phyloP scores from a whole-genome alignment of 2,329 filamentous ascomycete genomes.

The Aspergillus floridensis region DNA sequence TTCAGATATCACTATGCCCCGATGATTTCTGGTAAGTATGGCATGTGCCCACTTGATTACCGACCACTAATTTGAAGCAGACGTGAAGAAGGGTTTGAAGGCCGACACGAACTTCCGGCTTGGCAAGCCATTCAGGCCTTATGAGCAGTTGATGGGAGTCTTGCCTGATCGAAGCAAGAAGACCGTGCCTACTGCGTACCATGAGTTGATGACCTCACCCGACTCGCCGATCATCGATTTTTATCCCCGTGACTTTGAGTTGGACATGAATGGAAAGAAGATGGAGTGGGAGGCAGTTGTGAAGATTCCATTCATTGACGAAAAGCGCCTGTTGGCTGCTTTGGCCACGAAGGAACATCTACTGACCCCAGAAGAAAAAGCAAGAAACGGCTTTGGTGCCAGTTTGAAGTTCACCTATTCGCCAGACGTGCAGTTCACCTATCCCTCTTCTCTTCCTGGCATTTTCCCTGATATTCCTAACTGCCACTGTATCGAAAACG shows the following conservation, averaged over 20 bases:
- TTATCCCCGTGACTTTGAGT: slow-evolving; percentile 91
- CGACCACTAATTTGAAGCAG: slow-evolving; percentile 43
- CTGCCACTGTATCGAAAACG: slow-evolving; percentile 92
- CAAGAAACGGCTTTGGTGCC: slow-evolving; percentile 86
- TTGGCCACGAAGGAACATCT: slow-evolving; percentile 81
- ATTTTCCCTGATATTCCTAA: slow-evolving; percentile 84
- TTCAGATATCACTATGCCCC: slow-evolving; percentile 96
- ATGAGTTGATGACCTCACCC: slow-evolving; percentile 86
- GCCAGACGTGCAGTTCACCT: slow-evolving; percentile 71
- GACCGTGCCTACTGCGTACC: slow-evolving; percentile 85
- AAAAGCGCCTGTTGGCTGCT: slow-evolving; percentile 75
- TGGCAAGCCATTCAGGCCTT: slow-evolving; percentile 91
- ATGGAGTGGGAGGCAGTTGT: slow-evolving; percentile 99
- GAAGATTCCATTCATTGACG: slow-evolving; percentile 98
- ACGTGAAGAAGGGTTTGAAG: slow-evolving; percentile 82
- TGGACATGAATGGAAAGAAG: slow-evolving; percentile 99
- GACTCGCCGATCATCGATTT: slow-evolving; percentile 96
- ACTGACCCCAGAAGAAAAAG: slow-evolving; percentile 73
- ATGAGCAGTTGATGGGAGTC: slow-evolving; percentile 97
- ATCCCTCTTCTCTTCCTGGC: slow-evolving; percentile 82
- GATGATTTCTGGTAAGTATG: slow-evolving; percentile 73
- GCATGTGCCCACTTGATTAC: background rate
- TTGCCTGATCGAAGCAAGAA: slow-evolving; percentile 95
- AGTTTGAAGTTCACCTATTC: slow-evolving; percentile 91
- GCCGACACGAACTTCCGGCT: slow-evolving; percentile 90